Evolutionary conservation across 768 basidiomycete genomes (phyloP).

Genomic region (Mycena venus): DNA sequence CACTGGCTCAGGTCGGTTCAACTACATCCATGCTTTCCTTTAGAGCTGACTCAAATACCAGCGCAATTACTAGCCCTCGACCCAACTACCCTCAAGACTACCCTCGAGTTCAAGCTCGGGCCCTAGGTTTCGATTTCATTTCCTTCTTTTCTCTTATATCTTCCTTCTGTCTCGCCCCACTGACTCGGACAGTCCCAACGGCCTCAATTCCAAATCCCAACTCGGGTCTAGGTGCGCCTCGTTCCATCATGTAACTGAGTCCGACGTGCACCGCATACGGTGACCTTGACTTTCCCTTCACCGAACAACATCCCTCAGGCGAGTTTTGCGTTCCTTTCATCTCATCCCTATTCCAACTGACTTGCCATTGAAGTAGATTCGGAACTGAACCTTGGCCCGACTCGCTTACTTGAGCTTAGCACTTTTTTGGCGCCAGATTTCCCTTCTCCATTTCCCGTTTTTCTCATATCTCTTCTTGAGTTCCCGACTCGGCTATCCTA

Average conservation of each 20-base stretch:
- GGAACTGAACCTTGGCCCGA: background rate
- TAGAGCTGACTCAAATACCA: too few relatives aligned
- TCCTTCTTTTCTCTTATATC: too few relatives aligned
- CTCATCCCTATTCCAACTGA: background rate
- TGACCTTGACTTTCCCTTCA: background rate
- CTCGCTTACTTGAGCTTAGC: background rate
- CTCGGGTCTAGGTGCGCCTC: background rate
- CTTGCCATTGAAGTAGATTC: background rate
- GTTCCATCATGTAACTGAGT: background rate
- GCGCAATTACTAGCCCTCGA: too few relatives aligned
- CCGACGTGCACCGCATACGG: background rate
- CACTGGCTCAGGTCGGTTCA: too few relatives aligned
- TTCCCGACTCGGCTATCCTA: too few relatives aligned
- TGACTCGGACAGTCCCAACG: too few relatives aligned
- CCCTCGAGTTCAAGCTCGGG: too few relatives aligned
- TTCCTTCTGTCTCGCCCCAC: too few relatives aligned
- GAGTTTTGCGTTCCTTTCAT: background rate
- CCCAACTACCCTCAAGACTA: too few relatives aligned
- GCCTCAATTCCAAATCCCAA: background rate
- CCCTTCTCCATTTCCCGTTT: background rate
- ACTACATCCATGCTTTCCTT: too few relatives aligned
- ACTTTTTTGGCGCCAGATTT: background rate
- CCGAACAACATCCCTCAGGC: background rate
- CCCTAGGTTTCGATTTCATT: too few relatives aligned
- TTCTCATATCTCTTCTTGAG: too few relatives aligned